Base-by-base conservation (phyloP, 768 basidiomycete genomes). In the Collybiopsis luxurians region DNA sequence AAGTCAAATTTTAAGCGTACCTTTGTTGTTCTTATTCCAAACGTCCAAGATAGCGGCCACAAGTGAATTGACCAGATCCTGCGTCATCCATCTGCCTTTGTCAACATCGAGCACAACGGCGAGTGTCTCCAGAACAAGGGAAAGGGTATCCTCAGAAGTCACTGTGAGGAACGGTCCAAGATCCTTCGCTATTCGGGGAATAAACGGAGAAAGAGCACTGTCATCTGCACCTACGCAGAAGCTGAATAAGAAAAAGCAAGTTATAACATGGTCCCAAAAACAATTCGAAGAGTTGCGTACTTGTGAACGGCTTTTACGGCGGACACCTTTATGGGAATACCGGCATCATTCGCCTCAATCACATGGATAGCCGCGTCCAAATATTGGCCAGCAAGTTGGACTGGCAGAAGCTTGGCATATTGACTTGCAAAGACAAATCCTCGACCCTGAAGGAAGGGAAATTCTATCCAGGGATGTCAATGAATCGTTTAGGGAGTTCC, bases 371-470 rank as follows among this genome's bases (percentile, higher is more conserved):
- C 89, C 3, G 92, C 92, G 23, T 90, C 85, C 31, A 98, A 76
- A 67, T 98, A 98, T 64, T 95, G 92, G 0, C 83, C 83, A 1
- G 91, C 86, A 47, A 95, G 77, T 55, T 84, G 77, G 12, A 79
- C 63, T 0, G 93, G 89, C 4, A 98, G 77, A 10, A 89, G 71
- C 61, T 84, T 83, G 1, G 90, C 81, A 66, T 85, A 98, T 65
- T 94, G 89, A 65, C 92, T 94, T 2, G 95, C 93, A 62, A 98
- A 95, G 44, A 98, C 92, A 59, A 98, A 97, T 0, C 86, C 91
- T 59, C 97, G 82, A 11, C 96, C 97, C 72, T 98, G 96, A 27
- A 99, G 71, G 82, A 98, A 99, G 0, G 94, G 94, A 55, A 79
- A 80, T 23, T 92, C 95, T 96, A 53, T 44, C 21, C 28, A 46